Evolutionary conservation across 2,329 filamentous ascomycete genomes (phyloP).

Genomic region (Chaetomium sp.): DNA sequence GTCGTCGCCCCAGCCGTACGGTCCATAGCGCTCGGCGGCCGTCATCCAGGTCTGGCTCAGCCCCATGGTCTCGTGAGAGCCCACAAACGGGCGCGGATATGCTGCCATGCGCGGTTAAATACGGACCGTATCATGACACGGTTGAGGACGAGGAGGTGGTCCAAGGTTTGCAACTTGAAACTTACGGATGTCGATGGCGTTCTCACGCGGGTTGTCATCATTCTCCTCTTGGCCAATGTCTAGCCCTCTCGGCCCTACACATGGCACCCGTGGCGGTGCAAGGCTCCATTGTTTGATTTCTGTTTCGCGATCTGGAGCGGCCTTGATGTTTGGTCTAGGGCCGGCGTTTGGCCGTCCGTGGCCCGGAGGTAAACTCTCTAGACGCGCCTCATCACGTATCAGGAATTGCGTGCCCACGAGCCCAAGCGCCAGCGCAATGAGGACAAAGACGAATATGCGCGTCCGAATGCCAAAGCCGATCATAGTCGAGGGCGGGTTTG

Average conservation of each 20-base stretch:
- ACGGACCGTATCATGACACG: background rate
- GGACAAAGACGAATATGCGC: background rate
- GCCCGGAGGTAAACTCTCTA: slow-evolving; percentile 2
- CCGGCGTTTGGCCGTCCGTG: background rate
- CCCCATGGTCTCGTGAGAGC: slow-evolving; percentile 12
- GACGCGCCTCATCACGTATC: background rate
- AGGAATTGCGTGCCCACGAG: background rate
- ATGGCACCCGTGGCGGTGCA: background rate
- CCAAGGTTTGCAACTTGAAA: background rate
- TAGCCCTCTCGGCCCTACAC: slow-evolving; percentile 8
- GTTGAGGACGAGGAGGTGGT: background rate
- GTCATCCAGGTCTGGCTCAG: slow-evolving; percentile 20
- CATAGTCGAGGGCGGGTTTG: background rate
- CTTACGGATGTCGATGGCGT: slow-evolving; percentile 13
- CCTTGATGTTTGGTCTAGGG: background rate
- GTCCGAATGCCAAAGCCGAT: background rate
- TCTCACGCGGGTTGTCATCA: slow-evolving; percentile 14
- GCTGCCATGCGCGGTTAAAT: background rate
- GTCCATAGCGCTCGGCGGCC: slow-evolving; percentile 18
- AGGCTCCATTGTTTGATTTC: slow-evolving; percentile 10
- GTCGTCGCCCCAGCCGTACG: slow-evolving; percentile 18
- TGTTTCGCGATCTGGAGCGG: background rate
- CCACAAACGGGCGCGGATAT: slow-evolving; percentile 16
- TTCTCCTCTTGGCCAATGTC: slow-evolving; percentile 1
- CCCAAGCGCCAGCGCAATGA: background rate